These are phyloP conservation scores for Botryosphaeria dothidea DNA, from an alignment of 2,329 filamentous ascomycete genomes.

Conservation along the genomic window DNA sequence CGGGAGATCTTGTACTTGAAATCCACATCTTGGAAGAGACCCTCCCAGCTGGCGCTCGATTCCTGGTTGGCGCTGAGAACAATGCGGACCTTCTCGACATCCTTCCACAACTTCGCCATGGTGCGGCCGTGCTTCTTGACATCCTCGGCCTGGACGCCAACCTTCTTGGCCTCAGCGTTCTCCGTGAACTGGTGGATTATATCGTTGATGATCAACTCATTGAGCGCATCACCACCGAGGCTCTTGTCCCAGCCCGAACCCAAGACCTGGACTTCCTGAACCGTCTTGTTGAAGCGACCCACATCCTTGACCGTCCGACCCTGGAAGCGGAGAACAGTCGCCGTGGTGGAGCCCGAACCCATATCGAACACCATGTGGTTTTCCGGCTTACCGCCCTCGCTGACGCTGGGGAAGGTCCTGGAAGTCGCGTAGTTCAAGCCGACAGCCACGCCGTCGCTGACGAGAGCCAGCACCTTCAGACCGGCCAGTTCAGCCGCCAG, in stretches of 20 bases:
- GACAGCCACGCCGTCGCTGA: conserved; percentile 89
- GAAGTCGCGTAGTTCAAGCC: conserved; percentile 93
- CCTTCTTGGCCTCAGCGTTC: conserved; percentile 63
- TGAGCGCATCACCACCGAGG: conserved; percentile 86
- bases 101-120: conserved; percentile 88
- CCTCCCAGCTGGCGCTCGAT: conserved; percentile 79
- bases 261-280: conserved; percentile 90
- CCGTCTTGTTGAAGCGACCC: conserved; percentile 91
- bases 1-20: conserved; percentile 89
- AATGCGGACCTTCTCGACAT: conserved; percentile 83
- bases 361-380: conserved; percentile 95
- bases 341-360: conserved; percentile 92
- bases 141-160: conserved; percentile 60
- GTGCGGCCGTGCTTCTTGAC: conserved; percentile 78
- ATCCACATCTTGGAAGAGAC: conserved; percentile 86
- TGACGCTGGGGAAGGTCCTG: conserved; percentile 82
- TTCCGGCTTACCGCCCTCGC: conserved; percentile 82
- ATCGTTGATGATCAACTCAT: conserved; percentile 83
- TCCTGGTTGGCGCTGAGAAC: conserved; percentile 91
- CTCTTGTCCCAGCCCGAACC: conserved; percentile 86
- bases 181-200: conserved; percentile 80
- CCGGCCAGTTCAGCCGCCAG: conserved; percentile 85
- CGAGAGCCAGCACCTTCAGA: conserved; percentile 77
- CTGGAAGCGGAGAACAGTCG: conserved; percentile 87
- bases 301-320: conserved; percentile 86